These are phyloP conservation scores for Musa schizocarpa DNA, from an alignment of 176 grass and related monocot genomes.

Conservation along the genomic window DNA sequence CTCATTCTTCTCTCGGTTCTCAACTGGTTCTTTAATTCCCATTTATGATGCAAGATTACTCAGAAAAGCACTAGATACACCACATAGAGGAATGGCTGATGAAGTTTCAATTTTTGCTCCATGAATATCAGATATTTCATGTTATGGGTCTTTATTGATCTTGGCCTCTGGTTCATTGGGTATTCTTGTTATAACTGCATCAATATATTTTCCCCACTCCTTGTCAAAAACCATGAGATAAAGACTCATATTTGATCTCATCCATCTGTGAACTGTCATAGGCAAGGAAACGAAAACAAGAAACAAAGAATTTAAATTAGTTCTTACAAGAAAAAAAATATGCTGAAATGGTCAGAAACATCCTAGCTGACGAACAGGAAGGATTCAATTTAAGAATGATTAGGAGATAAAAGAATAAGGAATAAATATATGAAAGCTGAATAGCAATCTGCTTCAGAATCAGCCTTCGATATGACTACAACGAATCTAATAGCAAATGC, in stretches of 20 bases:
- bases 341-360: neutral
- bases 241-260: slow-evolving; percentile 75
- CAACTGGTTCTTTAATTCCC: slow-evolving; percentile 1
- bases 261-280: slow-evolving; percentile 61
- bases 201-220: slow-evolving; percentile 48
- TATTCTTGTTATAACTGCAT: slow-evolving; percentile 34
- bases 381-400: neutral
- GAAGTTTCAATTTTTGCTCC: neutral
- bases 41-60: slow-evolving; percentile 24
- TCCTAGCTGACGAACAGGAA: neutral
- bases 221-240: slow-evolving; percentile 86
- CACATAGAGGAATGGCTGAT: neutral
- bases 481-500: neutral
- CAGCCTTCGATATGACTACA: neutral
- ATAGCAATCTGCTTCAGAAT: neutral
- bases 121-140: slow-evolving; percentile 14
- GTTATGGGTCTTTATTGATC: slow-evolving; percentile 17
- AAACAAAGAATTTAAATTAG: slow-evolving; percentile 2
- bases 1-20: slow-evolving; percentile 4
- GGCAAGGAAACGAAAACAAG: slow-evolving; percentile 28
- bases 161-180: slow-evolving; percentile 35
- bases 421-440: neutral
- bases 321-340: neutral
- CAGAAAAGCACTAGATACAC: slow-evolving; percentile 21
- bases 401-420: neutral